Evolutionary conservation across 345 rosid species (phyloP), one percentile per base, ranked within the genome.

Genomic region (Mercurialis annua): DNA sequence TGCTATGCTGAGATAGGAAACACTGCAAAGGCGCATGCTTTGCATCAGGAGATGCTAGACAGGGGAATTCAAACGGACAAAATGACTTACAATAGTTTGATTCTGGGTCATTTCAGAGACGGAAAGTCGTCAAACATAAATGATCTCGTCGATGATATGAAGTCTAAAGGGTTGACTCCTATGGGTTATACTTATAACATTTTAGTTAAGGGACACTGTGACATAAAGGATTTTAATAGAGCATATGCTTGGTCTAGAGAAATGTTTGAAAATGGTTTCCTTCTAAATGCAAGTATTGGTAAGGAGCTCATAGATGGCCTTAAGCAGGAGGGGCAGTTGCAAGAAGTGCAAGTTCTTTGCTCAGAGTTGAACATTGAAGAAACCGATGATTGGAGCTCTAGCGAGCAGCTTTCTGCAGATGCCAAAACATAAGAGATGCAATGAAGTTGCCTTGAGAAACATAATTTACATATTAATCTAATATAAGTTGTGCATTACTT

Each of bases 201-300:
- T 68, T 68, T 92, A 65, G 73, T 92, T 65, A 83, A 76, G 59
- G 92, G 89, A 33, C 67, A 82, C 66, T 86, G 92, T 52, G 82
- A 85, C 57, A 55, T 38, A 21, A 81, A 76, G 65, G 81, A 84
- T 57, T 86, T 77, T 65, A 34, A 33, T 44, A 88, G 82, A 46
- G 98, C 90, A 34, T 90, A 85, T 72, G 26, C 10, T 73, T 88
- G 95, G 92, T 86, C 80, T 75, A 79, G 85, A 76, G 88, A 86
- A 79, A 88, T 90, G 95, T 57, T 81, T 21, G 84, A 76, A 18
- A 77, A 78, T 72, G 82, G 85, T 69, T 81, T 88, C 76, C 71
- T 73, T 3, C 78, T 75, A 42, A 76, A 54, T 66, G 74, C 62
- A 49, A 33, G 63, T 61, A 50, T 73, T 18, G 78, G 86, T 58